These are phyloP conservation scores for Leishmania arabica DNA, from an alignment of 208 protist species.

Conservation along the genomic window DNA sequence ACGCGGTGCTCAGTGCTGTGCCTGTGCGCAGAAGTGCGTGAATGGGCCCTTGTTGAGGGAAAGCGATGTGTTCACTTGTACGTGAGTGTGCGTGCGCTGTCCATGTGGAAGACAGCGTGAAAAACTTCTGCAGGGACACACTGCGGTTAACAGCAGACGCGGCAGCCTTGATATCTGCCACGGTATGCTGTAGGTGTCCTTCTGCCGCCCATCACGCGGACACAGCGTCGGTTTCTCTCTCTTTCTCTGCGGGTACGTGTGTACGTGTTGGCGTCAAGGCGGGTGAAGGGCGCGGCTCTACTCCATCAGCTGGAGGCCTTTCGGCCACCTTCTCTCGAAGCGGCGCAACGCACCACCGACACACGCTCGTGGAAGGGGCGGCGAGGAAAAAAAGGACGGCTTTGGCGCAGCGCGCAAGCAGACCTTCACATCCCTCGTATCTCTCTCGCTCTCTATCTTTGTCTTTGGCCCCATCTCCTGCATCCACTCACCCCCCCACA, in stretches of 20 bases:
- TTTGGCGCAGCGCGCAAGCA: not conserved
- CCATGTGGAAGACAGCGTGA: not conserved
- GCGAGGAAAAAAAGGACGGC: not conserved
- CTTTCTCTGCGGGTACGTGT: not conserved
- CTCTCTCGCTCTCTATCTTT: not conserved
- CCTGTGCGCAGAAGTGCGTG: not conserved
- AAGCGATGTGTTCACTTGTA: not conserved
- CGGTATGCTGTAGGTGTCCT: no score
- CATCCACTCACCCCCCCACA: not conserved
- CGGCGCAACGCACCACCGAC: not conserved
- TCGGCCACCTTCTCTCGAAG: not conserved
- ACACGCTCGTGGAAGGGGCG: not conserved
- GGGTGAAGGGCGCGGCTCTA: not conserved
- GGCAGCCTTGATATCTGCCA: not conserved
- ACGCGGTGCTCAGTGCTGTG: not conserved
- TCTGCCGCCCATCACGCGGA: not conserved
- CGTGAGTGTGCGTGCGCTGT: not conserved
- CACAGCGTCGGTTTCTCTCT: not conserved
- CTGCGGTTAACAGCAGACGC: not conserved
- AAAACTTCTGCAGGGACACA: not conserved
- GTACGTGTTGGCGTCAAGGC: not conserved
- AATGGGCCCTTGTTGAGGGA: not conserved
- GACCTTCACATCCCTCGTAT: not conserved
- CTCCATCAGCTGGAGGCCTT: not conserved
- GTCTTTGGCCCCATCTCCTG: not conserved